A percentile compares a stretch with the other conserved stretches of the same genome.
Conservation (phyloP, 179 eudicot genomes). For the Heliamphora pulchella region DNA sequence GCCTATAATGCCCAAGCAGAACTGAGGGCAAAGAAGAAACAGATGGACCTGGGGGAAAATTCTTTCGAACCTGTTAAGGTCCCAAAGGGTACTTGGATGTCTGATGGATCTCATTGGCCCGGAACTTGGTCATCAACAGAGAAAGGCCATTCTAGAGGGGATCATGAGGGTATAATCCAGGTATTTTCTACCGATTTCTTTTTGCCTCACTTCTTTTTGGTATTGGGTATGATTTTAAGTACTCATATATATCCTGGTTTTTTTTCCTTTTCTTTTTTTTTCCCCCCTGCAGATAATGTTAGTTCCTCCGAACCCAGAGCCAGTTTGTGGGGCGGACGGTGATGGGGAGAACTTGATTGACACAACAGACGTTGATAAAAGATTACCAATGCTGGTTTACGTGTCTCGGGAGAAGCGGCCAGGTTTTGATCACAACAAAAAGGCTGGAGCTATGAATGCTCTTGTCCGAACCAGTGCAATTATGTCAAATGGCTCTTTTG, state of each 20-base stretch:
- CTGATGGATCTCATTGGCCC: conserved; percentile 97
- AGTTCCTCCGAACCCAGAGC: conserved; percentile 74
- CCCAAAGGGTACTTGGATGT: conserved; percentile 91
- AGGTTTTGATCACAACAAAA: conserved; percentile 89
- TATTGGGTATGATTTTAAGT: conserved; percentile 1
- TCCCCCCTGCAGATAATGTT: conserved; percentile 51
- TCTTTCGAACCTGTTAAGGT: conserved; percentile 47
- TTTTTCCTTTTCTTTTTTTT: too few species aligned
- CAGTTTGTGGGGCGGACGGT: conserved; percentile 38
- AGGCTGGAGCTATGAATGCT: conserved; percentile 95
- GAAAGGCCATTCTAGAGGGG: conserved; percentile 52
- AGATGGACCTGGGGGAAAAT: conserved; percentile 48
- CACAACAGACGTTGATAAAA: conserved; percentile 54
- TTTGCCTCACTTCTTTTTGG: too few species aligned
- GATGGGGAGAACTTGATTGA: conserved; percentile 45
- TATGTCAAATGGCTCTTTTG: conserved; percentile 78
- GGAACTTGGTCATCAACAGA: conserved; percentile 72
- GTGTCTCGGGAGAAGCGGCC: conserved; percentile 81
- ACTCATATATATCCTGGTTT: conserved; percentile 4
- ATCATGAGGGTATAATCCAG: conserved; percentile 76
- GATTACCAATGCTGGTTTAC: conserved; percentile 86
- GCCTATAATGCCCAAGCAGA: conserved; percentile 86
- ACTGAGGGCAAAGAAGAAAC: conserved; percentile 57
- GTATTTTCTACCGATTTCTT: conserved; percentile 29
- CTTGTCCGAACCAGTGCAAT: conserved; percentile 76